Base-by-base conservation (phyloP, 2,329 filamentous ascomycete species). In the Diaporthe batatas region DNA sequence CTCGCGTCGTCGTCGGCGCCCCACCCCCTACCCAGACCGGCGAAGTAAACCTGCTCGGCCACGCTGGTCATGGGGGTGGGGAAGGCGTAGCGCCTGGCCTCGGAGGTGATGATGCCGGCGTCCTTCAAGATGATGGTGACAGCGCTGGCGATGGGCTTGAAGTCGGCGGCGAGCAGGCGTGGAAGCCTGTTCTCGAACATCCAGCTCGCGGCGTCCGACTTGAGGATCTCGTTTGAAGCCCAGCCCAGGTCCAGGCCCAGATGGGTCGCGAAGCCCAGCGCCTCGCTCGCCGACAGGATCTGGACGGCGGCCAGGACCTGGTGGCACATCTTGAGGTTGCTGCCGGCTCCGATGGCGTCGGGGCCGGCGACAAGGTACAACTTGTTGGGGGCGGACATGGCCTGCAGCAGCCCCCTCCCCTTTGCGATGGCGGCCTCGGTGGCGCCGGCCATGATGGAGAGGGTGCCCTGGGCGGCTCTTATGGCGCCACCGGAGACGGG, bases 381-480 rank as follows among this genome's bases (percentile, higher is more conserved):
- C 79, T 93, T 93, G 16, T 78, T 75, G 3, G 84, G 81, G 71
- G 89, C 89, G 1, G 92, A 89, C 84, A 95, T 89, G 76, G 88
- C 88, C 68, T 89, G 84, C 2, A 95, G 84, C 1, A 94, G 81
- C 62, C 85, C 86, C 29, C 85, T 85, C 0, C 87, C 91, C 72
- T 87, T 88, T 44, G 86, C 83, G 2, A 94, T 81, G 6, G 89
- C 89, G 3, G 84, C 85, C 0, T 88, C 85, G 0, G 88, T 83
- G 0, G 87, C 91, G 2, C 91, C 90, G 0, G 91, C 91, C 89
- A 95, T 94, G 79, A 95, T 94, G 8, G 91, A 93, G 54, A 95
- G 83, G 0, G 92, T 93, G 4, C 93, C 93, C 64, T 92, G 88
- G 0, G 91, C 91, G 1, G 92, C 92, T 44, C 92, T 87, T 12